phyloP scores from a whole-genome alignment of 768 basidiomycete genomes.

The Cubamyces sp. region DNA sequence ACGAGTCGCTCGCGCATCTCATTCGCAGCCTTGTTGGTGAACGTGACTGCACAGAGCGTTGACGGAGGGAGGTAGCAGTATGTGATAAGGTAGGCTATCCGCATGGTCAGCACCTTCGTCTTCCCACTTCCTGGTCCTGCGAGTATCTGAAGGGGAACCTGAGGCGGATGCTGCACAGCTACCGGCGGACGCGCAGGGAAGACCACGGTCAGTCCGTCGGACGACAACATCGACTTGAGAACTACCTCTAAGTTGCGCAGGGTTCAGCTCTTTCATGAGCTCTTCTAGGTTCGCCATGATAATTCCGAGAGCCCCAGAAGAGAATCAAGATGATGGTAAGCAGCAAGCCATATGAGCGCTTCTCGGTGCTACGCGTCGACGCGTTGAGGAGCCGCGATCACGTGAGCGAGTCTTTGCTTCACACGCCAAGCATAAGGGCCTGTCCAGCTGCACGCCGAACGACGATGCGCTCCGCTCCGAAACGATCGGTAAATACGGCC shows the following conservation, averaged over 20 bases:
- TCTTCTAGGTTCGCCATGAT: constrained; percentile 11
- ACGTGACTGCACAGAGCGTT: constrained; percentile 79
- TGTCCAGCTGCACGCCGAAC: no score
- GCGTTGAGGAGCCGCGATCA: constrained; percentile 16
- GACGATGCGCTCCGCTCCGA: no score
- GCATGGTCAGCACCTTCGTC: constrained; percentile 69
- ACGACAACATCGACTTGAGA: neutral
- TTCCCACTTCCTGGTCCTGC: constrained; percentile 84
- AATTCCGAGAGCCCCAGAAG: neutral
- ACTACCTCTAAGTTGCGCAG: constrained; percentile 45
- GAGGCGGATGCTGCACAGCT: constrained; percentile 72
- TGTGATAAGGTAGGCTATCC: constrained; percentile 68
- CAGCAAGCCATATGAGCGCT: constrained; percentile 14
- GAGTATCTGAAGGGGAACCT: constrained; percentile 73
- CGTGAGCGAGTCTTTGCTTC: constrained; percentile 11
- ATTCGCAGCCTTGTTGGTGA: constrained; percentile 89
- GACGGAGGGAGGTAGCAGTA: constrained; percentile 53
- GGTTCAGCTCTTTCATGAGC: constrained; percentile 22
- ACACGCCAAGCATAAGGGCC: no score
- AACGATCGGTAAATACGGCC: no score
- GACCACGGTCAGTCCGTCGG: neutral
- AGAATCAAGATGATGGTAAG: neutral
- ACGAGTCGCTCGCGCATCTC: constrained; percentile 80
- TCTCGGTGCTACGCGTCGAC: constrained; percentile 15
- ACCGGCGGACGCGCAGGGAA: neutral